phyloP scores from a whole-genome alignment of 768 basidiomycete species.

The Boletus speciosus region DNA sequence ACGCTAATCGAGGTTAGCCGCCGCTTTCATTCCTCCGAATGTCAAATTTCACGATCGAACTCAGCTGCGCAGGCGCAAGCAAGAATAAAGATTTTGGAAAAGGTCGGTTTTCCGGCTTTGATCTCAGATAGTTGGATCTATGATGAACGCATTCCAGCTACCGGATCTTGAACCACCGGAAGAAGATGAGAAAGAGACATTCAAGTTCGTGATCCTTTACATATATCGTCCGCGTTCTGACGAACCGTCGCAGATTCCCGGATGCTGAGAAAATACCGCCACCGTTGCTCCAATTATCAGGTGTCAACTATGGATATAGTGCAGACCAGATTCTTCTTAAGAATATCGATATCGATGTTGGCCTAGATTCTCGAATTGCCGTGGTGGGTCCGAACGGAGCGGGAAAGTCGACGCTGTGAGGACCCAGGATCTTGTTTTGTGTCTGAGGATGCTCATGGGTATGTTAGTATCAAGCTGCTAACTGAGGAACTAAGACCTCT shows the following conservation, averaged over 20 bases:
- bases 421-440: not conserved
- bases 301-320: constrained; percentile 86
- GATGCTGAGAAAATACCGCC: constrained; percentile 98
- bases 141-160: constrained; percentile 44
- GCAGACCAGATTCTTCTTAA: constrained; percentile 74
- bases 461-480: constrained; percentile 74
- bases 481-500: constrained; percentile 20
- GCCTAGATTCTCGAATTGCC: constrained; percentile 91
- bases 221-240: not conserved
- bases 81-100: constrained; percentile 74
- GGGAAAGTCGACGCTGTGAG: constrained; percentile 92
- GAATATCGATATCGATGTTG: constrained; percentile 83
- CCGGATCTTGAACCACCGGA: constrained; percentile 93
- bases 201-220: constrained; percentile 54
- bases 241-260: constrained; percentile 59
- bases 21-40: not conserved
- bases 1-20: constrained; percentile 80
- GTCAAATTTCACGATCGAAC: not conserved
- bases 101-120: constrained; percentile 39
- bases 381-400: constrained; percentile 94
- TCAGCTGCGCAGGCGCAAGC: constrained; percentile 83
- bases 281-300: constrained; percentile 87
- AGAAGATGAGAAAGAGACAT: constrained; percentile 86
- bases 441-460: constrained; percentile 3
- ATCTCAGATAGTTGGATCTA: not conserved